Evolutionary conservation across 2,329 filamentous ascomycete genomes (phyloP).

Genomic region (Fusarium irregulare): DNA sequence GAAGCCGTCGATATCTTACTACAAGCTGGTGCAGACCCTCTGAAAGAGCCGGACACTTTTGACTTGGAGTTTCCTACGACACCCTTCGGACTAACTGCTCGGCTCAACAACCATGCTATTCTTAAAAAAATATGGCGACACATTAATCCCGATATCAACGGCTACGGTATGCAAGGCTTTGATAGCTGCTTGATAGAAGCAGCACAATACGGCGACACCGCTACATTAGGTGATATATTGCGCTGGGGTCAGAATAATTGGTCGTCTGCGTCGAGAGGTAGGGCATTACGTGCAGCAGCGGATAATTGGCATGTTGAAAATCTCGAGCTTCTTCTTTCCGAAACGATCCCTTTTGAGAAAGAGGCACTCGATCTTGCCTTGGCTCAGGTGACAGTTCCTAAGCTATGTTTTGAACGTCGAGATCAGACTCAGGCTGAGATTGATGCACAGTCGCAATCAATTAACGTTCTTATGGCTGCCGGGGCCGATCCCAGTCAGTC

Average conservation of each 20-base stretch:
- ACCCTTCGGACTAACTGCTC: neutral
- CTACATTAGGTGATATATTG: neutral
- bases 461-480: neutral
- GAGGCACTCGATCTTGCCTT: neutral
- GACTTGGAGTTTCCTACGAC: neutral
- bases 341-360: neutral
- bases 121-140: neutral
- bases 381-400: neutral
- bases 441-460: neutral
- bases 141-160: neutral
- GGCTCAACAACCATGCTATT: neutral
- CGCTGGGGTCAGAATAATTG: neutral
- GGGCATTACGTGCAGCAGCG: accelerated
- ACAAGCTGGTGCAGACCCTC: neutral
- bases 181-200: neutral
- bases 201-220: neutral
- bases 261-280: neutral
- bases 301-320: neutral
- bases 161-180: neutral
- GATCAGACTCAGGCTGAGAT: neutral
- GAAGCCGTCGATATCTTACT: neutral
- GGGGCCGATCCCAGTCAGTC: neutral
- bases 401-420: neutral
- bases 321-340: neutral
- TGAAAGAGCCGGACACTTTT: neutral